Evolutionary conservation across 2,329 filamentous ascomycete genomes (phyloP).

Genomic region (Cladophialophora immunda): DNA sequence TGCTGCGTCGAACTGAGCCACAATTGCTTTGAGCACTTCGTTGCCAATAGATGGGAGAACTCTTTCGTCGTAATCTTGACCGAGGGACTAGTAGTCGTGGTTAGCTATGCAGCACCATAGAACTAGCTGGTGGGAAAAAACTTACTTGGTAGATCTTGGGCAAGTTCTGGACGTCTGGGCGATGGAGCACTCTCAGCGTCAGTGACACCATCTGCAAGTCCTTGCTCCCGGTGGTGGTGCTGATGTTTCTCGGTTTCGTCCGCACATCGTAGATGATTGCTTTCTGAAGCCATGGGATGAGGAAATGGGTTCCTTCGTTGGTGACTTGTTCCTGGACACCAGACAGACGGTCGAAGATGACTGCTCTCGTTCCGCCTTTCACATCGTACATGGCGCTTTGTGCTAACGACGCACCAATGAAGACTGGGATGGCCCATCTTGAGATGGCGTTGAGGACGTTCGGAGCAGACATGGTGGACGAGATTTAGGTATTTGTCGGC

Average conservation of each 20-base stretch:
- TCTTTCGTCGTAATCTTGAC: slow-evolving; percentile 97
- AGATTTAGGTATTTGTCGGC: neutral
- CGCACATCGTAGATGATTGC: slow-evolving; percentile 96
- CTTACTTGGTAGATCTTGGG: slow-evolving; percentile 98
- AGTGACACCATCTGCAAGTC: slow-evolving; percentile 99
- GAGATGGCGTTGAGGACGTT: slow-evolving; percentile 70
- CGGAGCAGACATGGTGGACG: slow-evolving; percentile 34
- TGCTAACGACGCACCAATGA: slow-evolving; percentile 71
- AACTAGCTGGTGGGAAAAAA: slow-evolving; percentile 24
- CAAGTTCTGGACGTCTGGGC: slow-evolving; percentile 89
- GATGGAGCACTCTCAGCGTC: slow-evolving; percentile 92
- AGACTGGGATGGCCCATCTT: slow-evolving; percentile 75
- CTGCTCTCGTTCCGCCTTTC: slow-evolving; percentile 89
- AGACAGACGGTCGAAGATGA: slow-evolving; percentile 94
- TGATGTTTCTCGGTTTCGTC: slow-evolving; percentile 96
- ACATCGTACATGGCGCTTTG: slow-evolving; percentile 95
- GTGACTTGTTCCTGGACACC: slow-evolving; percentile 93
- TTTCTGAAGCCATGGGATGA: slow-evolving; percentile 94
- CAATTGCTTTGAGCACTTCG: slow-evolving; percentile 98
- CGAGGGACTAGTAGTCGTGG: slow-evolving; percentile 76
- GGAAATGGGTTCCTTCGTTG: slow-evolving; percentile 96
- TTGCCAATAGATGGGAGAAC: slow-evolving; percentile 98
- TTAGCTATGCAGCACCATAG: slow-evolving; percentile 6
- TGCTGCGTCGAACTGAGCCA: slow-evolving; percentile 97
- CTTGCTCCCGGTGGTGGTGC: slow-evolving; percentile 97